phyloP scores from a whole-genome alignment of 345 rosid species.

The Eucalyptus marginata region DNA sequence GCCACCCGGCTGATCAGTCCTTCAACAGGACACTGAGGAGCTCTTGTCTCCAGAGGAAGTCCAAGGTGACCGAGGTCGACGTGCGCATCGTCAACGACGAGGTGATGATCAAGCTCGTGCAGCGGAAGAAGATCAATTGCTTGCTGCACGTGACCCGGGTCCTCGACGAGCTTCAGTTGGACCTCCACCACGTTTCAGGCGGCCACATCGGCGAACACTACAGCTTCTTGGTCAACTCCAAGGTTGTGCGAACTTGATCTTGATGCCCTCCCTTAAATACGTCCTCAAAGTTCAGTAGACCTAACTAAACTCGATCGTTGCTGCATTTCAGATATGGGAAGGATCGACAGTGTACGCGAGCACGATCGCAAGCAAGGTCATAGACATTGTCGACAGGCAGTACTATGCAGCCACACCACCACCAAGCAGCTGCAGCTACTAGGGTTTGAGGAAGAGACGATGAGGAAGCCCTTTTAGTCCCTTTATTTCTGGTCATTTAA shows the following conservation, averaged over 20 bases:
- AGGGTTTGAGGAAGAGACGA: not conserved
- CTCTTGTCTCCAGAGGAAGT: slow-evolving; percentile 77
- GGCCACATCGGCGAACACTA: slow-evolving; percentile 74
- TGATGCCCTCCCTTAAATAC: not conserved
- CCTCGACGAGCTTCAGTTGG: slow-evolving; percentile 65
- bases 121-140: slow-evolving; percentile 63
- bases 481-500: not conserved
- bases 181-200: slow-evolving; percentile 72
- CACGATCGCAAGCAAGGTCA: slow-evolving; percentile 57
- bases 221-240: slow-evolving; percentile 71
- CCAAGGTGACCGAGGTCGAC: slow-evolving; percentile 72
- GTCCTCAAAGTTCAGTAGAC: not conserved
- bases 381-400: slow-evolving; percentile 51
- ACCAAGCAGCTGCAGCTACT: not conserved
- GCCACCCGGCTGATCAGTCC: slow-evolving; percentile 20
- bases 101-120: slow-evolving; percentile 70
- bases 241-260: slow-evolving; percentile 17
- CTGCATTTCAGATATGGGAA: slow-evolving; percentile 14
- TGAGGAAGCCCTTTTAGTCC: not conserved
- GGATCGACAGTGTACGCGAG: slow-evolving; percentile 33
- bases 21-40: slow-evolving; percentile 39
- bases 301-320: not conserved
- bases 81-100: slow-evolving; percentile 72
- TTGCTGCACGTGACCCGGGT: slow-evolving; percentile 57
- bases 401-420: slow-evolving; percentile 22